A percentile compares a stretch with the other conserved stretches of the same genome.
These are phyloP conservation scores for Starmerella roubikii DNA, from an alignment of 805 yeast species.

Conservation along the genomic window DNA sequence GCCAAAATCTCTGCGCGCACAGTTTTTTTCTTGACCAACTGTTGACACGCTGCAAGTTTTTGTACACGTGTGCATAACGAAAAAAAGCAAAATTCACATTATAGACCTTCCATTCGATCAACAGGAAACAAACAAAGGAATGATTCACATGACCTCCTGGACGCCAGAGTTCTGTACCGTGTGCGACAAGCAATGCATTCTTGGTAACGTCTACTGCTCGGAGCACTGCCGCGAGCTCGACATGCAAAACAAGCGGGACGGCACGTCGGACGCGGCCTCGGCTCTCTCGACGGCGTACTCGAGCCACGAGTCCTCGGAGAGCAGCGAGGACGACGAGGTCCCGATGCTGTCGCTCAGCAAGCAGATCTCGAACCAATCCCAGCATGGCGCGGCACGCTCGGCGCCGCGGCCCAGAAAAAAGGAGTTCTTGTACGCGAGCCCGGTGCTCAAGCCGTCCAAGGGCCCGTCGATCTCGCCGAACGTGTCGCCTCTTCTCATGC, in stretches of 20 bases:
- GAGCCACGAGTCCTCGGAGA: background rate
- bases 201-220: conserved; percentile 35
- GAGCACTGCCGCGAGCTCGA: conserved; percentile 29
- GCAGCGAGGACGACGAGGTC: conserved; percentile 13
- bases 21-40: too few species aligned
- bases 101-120: too few species aligned
- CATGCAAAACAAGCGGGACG: background rate
- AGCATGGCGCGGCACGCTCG: background rate
- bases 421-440: conserved; percentile 19
- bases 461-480: conserved; percentile 12
- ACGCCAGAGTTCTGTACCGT: conserved; percentile 43
- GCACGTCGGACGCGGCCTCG: background rate
- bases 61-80: too few species aligned
- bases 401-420: conserved; percentile 1
- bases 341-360: conserved; percentile 7
- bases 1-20: too few species aligned
- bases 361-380: background rate
- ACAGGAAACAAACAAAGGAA: background rate
- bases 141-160: conserved; percentile 21
- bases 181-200: conserved; percentile 39
- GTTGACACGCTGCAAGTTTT: too few species aligned
- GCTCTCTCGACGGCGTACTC: background rate
- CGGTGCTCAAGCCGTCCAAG: conserved; percentile 18
- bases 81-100: too few species aligned
- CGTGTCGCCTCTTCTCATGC: conserved; percentile 20